Conservation (phyloP, 345 rosid species). For the Lepidium africanum region DNA sequence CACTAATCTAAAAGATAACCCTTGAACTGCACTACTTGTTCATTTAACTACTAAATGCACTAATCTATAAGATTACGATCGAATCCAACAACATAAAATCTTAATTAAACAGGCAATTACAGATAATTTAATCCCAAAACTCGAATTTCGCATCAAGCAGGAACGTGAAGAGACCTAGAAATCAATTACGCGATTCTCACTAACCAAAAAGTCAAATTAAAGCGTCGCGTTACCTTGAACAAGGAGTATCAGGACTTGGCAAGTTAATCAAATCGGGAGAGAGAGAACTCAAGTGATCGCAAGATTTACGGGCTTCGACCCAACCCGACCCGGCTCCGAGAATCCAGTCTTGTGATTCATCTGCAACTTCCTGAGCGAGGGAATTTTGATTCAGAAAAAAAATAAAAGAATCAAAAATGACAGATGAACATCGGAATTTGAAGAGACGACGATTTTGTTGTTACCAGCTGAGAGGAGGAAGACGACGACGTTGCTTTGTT, state of each 20-base stretch:
- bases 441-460: constrained; percentile 21
- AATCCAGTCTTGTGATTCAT: constrained; percentile 35
- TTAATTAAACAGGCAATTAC: background rate
- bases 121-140: background rate
- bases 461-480: constrained; percentile 22
- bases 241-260: constrained; percentile 61
- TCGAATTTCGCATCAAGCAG: background rate
- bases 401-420: background rate
- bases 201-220: background rate
- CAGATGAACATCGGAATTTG: background rate
- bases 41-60: too few species aligned
- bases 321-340: constrained; percentile 77
- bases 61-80: background rate
- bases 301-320: constrained; percentile 77
- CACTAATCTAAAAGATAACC: too few species aligned
- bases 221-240: constrained; percentile 39
- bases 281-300: constrained; percentile 64
- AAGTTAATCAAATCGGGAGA: constrained; percentile 57
- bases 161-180: background rate
- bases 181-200: background rate
- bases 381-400: background rate
- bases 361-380: constrained; percentile 18
- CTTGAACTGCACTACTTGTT: too few species aligned
- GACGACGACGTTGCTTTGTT: constrained; percentile 18
- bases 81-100: background rate